Conservation (phyloP, 257 asterid species). For the Solanum pinnatisectum region DNA sequence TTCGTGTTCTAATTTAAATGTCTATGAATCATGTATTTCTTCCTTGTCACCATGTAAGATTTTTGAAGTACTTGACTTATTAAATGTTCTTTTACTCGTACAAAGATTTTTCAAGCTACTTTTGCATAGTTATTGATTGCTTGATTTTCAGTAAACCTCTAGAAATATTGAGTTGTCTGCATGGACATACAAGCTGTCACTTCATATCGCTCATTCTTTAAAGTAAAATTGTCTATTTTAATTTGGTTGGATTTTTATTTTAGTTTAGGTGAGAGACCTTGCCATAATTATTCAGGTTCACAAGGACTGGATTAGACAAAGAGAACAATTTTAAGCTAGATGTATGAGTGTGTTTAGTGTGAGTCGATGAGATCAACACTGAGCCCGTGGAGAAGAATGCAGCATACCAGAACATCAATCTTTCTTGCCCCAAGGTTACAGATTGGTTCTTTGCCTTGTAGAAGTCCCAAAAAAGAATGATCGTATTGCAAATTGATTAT, state of each 20-base stretch:
- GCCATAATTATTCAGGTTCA: not conserved
- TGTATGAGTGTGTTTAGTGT: not conserved
- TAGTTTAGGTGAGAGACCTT: not conserved
- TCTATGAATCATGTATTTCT: not conserved
- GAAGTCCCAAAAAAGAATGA: not conserved
- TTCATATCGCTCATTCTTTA: not conserved
- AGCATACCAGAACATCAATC: not conserved
- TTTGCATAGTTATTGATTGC: not conserved
- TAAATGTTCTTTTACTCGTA: not conserved
- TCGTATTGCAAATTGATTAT: not conserved
- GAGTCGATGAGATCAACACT: not conserved
- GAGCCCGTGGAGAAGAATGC: not conserved
- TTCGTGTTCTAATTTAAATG: not conserved
- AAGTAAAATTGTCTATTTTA: not conserved
- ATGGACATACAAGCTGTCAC: not conserved
- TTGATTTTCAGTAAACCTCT: not conserved
- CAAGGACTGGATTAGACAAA: not conserved
- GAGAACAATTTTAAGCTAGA: not conserved
- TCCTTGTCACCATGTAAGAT: not conserved
- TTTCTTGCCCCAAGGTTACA: no score
- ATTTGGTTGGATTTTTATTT: not conserved
- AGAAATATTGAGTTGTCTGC: not conserved
- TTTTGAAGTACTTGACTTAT: not conserved
- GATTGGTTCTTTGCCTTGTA: not conserved
- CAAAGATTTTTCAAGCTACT: not conserved